A percentile compares a stretch with the other conserved stretches of the same genome.
Conservation (phyloP, 2,329 filamentous ascomycete genomes). For the Colletotrichum melonis region DNA sequence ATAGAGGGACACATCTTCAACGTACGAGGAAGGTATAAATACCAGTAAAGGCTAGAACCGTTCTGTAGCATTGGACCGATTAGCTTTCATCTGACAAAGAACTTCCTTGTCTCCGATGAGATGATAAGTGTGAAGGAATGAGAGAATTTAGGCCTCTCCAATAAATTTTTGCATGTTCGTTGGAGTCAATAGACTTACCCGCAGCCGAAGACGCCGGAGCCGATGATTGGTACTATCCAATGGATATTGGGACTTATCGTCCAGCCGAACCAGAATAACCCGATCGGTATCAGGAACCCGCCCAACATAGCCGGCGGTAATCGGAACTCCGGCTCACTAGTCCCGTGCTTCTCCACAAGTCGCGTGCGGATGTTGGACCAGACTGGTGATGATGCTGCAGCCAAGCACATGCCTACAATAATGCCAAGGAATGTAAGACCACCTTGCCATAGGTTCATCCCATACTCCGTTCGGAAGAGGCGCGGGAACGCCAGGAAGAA, state of each 20-base stretch:
- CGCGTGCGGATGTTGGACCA: slow-evolving; percentile 70
- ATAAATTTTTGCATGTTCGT: background rate
- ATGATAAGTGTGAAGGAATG: background rate
- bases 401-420: slow-evolving; percentile 73
- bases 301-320: slow-evolving; percentile 82
- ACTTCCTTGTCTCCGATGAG: slow-evolving; percentile 17
- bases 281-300: slow-evolving; percentile 79
- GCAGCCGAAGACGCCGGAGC: slow-evolving; percentile 75
- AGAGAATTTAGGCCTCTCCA: background rate
- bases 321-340: slow-evolving; percentile 86
- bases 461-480: slow-evolving; percentile 79
- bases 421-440: slow-evolving; percentile 82
- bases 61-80: slow-evolving; percentile 55
- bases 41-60: slow-evolving; percentile 81
- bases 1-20: slow-evolving; percentile 24
- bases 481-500: slow-evolving; percentile 93
- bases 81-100: slow-evolving; percentile 43
- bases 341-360: slow-evolving; percentile 65
- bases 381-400: slow-evolving; percentile 68
- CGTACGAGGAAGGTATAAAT: slow-evolving; percentile 88
- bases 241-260: slow-evolving; percentile 22
- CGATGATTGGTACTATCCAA: slow-evolving; percentile 64
- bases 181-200: slow-evolving; percentile 61
- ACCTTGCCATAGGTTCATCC: slow-evolving; percentile 80
- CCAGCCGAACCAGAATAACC: slow-evolving; percentile 48